phyloP scores from a whole-genome alignment of 2,329 filamentous ascomycete genomes.

The Neopestalotiopsis sp. region DNA sequence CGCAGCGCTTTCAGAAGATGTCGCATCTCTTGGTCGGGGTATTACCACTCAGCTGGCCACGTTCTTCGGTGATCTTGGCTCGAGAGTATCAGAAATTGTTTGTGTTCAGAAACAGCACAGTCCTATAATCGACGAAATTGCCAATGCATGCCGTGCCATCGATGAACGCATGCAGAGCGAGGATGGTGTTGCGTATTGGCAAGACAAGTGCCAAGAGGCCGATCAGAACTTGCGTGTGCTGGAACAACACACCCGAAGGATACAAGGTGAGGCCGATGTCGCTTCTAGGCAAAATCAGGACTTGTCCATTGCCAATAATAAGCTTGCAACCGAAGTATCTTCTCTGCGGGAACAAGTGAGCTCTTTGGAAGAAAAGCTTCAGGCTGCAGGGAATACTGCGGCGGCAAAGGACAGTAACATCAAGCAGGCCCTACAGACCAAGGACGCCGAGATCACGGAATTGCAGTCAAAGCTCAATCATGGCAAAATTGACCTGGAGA shows the following conservation, averaged over 20 bases:
- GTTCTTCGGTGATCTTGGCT: not conserved
- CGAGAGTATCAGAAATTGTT: not conserved
- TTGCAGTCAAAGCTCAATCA: not conserved
- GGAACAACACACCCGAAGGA: not conserved
- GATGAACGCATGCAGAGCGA: slow-evolving; percentile 2
- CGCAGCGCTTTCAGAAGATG: slow-evolving; percentile 4
- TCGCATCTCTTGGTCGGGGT: not conserved
- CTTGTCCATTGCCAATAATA: not conserved
- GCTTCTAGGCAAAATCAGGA: not conserved
- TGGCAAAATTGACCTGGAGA: not conserved
- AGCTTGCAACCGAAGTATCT: not conserved
- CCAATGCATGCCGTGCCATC: not conserved
- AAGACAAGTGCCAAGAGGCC: slow-evolving; percentile 1
- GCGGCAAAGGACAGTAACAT: not conserved
- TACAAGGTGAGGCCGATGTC: not conserved
- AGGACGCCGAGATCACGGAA: not conserved
- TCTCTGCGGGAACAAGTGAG: not conserved
- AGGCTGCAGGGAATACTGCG: not conserved
- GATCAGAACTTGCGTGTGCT: not conserved
- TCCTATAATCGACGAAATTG: not conserved
- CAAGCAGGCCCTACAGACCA: not conserved
- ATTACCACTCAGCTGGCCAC: not conserved
- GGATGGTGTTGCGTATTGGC: slow-evolving; percentile 2
- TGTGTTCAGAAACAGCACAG: not conserved
- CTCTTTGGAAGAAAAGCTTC: not conserved